Evolutionary conservation across 805 yeast species (phyloP).

Genomic region (Spathaspora gorwiae): DNA sequence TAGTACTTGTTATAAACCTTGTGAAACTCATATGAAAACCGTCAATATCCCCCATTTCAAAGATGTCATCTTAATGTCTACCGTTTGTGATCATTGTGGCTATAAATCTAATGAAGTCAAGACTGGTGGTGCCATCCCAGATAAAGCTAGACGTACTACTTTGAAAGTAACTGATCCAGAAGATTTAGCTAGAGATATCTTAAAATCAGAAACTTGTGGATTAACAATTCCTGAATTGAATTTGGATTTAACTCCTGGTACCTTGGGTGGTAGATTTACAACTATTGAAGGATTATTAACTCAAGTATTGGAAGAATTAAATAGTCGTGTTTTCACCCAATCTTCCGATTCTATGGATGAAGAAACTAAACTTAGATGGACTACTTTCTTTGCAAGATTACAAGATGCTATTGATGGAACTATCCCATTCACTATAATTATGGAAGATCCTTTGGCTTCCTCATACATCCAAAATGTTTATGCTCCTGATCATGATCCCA

Average conservation of each 20-base stretch:
- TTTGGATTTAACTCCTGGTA: constrained; percentile 91
- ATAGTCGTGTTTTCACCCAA: constrained; percentile 75
- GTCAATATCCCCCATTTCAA: constrained; percentile 97
- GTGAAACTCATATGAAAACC: constrained; percentile 94
- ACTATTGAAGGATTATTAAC: constrained; percentile 89
- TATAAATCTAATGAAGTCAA: constrained; percentile 96
- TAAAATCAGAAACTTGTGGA: constrained; percentile 92
- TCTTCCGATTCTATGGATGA: constrained; percentile 90
- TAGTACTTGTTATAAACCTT: constrained; percentile 76
- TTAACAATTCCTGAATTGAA: constrained; percentile 80
- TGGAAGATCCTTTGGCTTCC: constrained; percentile 95
- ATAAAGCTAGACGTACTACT: constrained; percentile 68
- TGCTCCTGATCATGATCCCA: constrained; percentile 97
- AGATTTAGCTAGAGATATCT: constrained; percentile 89
- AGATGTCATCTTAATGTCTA: constrained; percentile 94
- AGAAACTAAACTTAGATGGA: constrained; percentile 78
- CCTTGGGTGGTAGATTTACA: constrained; percentile 96
- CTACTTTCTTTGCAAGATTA: constrained; percentile 64
- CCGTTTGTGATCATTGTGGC: constrained; percentile 89
- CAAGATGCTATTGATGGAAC: constrained; percentile 80
- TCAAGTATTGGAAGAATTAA: constrained; percentile 87
- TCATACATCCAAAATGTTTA: constrained; percentile 96
- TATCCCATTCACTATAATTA: constrained; percentile 71
- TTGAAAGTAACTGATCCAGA: constrained; percentile 81
- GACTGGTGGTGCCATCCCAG: constrained; percentile 96